phyloP scores from a whole-genome alignment of 2,329 filamentous ascomycete genomes.

The Colletotrichum sp. region DNA sequence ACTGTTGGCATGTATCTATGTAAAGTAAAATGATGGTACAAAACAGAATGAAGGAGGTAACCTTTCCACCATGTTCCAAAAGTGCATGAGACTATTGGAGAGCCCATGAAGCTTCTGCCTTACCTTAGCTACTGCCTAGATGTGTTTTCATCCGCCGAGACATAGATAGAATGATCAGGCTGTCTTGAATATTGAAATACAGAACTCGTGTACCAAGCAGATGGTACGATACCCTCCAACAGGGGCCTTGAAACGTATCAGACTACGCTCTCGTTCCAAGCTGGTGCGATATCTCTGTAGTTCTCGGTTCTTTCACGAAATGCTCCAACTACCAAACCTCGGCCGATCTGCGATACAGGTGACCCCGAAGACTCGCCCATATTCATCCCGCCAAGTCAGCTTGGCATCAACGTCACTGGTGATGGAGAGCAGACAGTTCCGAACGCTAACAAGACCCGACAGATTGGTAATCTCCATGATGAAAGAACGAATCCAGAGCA shows the following conservation, averaged over 20 bases:
- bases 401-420: neutral
- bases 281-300: neutral
- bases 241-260: neutral
- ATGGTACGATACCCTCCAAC: neutral
- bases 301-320: neutral
- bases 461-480: neutral
- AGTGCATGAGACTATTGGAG: neutral
- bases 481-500: neutral
- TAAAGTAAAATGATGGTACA: neutral
- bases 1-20: neutral
- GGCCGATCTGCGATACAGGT: neutral
- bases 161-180: too few species aligned
- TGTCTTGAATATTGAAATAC: neutral
- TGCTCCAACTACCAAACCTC: neutral
- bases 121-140: neutral
- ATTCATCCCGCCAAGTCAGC: neutral
- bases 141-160: neutral
- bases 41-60: neutral
- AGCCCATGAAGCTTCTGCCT: neutral
- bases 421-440: neutral
- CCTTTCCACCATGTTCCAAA: neutral
- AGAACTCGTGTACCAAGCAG: neutral
- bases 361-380: neutral
- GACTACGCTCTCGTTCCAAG: neutral
- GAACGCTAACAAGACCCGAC: neutral